Conservation (phyloP, 371 early-diverging fungal genomes). For the Actinomucor elegans region DNA sequence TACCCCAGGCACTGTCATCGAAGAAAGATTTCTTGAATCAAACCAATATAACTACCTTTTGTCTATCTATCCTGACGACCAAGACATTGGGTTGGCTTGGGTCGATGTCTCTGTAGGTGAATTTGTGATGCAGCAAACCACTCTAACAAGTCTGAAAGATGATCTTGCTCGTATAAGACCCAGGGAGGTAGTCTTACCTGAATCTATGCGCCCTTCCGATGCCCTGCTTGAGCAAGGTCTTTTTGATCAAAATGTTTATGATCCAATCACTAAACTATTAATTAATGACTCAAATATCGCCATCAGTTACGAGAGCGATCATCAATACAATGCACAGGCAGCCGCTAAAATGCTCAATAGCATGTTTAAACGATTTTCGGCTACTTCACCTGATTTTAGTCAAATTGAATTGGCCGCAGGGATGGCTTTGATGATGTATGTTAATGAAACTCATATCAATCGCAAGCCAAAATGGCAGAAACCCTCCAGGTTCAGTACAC, state of each 20-base stretch:
- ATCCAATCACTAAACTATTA: conserved; percentile 19
- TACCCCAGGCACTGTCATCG: conserved; percentile 88
- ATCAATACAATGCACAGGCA: conserved; percentile 10
- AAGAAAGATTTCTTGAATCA: conserved; percentile 64
- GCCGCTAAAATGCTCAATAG: conserved; percentile 9
- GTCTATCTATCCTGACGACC: conserved; percentile 37
- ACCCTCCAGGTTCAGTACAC: conserved; percentile 45
- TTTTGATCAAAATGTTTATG: conserved; percentile 12
- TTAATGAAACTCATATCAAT: conserved; percentile 56
- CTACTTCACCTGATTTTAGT: conserved; percentile 10
- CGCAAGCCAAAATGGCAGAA: conserved; percentile 44
- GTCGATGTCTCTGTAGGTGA: conserved; percentile 91
- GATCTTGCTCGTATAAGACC: conserved; percentile 86
- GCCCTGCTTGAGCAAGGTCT: conserved; percentile 7
- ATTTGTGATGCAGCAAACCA: conserved; percentile 67
- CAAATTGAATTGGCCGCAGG: conserved; percentile 50
- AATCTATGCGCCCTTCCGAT: conserved; percentile 21
- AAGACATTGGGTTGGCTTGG: conserved; percentile 81
- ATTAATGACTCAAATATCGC: conserved; percentile 15
- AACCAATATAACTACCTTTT: conserved; percentile 71
- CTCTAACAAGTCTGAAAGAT: conserved; percentile 47
- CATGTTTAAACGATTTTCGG: conserved; percentile 11
- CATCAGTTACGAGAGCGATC: conserved; percentile 29
- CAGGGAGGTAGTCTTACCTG: conserved; percentile 73
- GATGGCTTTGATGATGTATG: conserved; percentile 53